These are phyloP conservation scores for Cicer cuneatum DNA, from an alignment of 306 rosid species.

Conservation along the genomic window DNA sequence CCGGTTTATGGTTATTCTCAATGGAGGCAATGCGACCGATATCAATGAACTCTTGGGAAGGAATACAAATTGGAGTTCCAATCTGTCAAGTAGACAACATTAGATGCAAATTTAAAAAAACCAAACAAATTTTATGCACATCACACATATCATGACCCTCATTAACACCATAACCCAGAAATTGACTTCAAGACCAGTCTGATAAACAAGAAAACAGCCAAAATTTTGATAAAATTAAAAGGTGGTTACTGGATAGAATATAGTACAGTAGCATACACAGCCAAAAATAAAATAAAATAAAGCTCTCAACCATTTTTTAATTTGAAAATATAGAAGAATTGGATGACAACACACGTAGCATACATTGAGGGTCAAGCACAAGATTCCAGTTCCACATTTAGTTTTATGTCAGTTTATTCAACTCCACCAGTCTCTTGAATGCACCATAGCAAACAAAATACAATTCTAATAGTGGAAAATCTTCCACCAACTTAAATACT, in stretches of 20 bases:
- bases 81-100: constrained; percentile 60
- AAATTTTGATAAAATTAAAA: neutral
- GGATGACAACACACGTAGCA: neutral
- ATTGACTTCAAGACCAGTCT: neutral
- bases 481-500: neutral
- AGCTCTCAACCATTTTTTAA: neutral
- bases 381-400: neutral
- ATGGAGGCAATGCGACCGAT: constrained; percentile 89
- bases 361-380: neutral
- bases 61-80: constrained; percentile 95
- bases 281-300: neutral
- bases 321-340: constrained; percentile 2
- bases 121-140: neutral
- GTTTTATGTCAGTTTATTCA: neutral
- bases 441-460: constrained; percentile 13
- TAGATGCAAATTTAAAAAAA: constrained; percentile 36
- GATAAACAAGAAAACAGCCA: neutral
- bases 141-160: neutral
- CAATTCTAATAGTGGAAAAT: constrained; percentile 16
- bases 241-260: neutral
- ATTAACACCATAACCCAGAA: constrained; percentile 25
- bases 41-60: constrained; percentile 80
- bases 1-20: constrained; percentile 89
- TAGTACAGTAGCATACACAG: neutral
- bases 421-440: neutral